A percentile compares a stretch with the other conserved stretches of the same genome.
phyloP scores from a whole-genome alignment of 2,329 filamentous ascomycete genomes.

The Exophiala bonariae region DNA sequence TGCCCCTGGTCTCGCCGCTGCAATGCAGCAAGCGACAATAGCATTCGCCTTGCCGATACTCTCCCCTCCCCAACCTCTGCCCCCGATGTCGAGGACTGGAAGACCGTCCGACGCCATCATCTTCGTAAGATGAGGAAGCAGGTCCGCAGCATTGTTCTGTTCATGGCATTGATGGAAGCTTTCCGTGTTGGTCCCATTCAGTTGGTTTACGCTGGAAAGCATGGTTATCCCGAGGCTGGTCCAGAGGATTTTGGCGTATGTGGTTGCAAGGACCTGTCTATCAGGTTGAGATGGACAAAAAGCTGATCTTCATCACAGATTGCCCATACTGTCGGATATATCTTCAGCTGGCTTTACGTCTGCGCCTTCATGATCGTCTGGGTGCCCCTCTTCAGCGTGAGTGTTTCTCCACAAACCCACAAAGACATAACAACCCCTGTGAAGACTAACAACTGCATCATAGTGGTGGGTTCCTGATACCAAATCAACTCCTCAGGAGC shows the following conservation, averaged over 20 bases:
- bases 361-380: slow-evolving; percentile 25
- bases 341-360: slow-evolving; percentile 27
- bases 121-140: slow-evolving; percentile 27
- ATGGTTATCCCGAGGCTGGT: slow-evolving; percentile 20
- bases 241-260: slow-evolving; percentile 28
- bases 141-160: slow-evolving; percentile 21
- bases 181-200: slow-evolving; percentile 24
- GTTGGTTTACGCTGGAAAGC: slow-evolving; percentile 25
- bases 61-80: slow-evolving; percentile 15
- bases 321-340: slow-evolving; percentile 25
- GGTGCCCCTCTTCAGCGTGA: slow-evolving; percentile 27
- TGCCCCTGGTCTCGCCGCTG: slow-evolving; percentile 23
- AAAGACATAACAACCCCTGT: background rate
- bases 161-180: slow-evolving; percentile 27
- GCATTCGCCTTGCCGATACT: slow-evolving; percentile 1
- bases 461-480: slow-evolving; percentile 28
- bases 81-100: slow-evolving; percentile 24
- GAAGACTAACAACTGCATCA: slow-evolving; percentile 2
- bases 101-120: slow-evolving; percentile 22
- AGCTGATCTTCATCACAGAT: slow-evolving; percentile 17
- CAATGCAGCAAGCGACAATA: background rate
- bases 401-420: background rate
- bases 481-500: slow-evolving; percentile 9
- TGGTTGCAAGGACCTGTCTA: background rate
- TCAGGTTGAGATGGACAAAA: background rate